phyloP scores from a whole-genome alignment of 305 asterid genomes.

The Fraxinus paxiana region DNA sequence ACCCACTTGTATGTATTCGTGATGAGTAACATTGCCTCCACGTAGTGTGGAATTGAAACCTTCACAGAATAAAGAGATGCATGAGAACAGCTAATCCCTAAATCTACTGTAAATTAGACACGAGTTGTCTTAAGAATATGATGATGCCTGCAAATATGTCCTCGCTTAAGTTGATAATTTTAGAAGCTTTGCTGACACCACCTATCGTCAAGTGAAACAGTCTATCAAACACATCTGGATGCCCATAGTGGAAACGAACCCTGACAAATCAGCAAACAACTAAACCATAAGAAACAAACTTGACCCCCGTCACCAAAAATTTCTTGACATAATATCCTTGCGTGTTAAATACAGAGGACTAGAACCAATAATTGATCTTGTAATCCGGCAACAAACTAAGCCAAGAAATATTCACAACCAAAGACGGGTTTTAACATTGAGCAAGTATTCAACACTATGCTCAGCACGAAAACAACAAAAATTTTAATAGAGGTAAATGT shows the following conservation, averaged over 20 bases:
- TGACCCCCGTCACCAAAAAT: slow-evolving; percentile 3
- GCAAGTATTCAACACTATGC: not conserved
- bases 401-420: not conserved
- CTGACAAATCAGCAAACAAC: slow-evolving; percentile 39
- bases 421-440: not conserved
- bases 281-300: slow-evolving; percentile 10
- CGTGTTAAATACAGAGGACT: not conserved
- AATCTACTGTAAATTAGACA: slow-evolving; percentile 4
- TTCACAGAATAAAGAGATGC: slow-evolving; percentile 26
- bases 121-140: slow-evolving; percentile 22
- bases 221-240: slow-evolving; percentile 94
- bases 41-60: slow-evolving; percentile 98
- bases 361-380: not conserved
- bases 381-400: not conserved
- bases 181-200: slow-evolving; percentile 97
- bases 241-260: slow-evolving; percentile 98
- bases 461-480: not conserved
- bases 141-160: slow-evolving; percentile 87
- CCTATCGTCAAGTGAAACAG: slow-evolving; percentile 91
- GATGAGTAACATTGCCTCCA: slow-evolving; percentile 96
- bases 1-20: slow-evolving; percentile 96
- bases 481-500: not conserved
- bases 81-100: slow-evolving; percentile 22
- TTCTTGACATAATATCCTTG: not conserved
- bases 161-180: slow-evolving; percentile 79